Evolutionary conservation across 176 grass and related monocot genomes (phyloP), one percentile per base, ranked within the genome.

Genomic region (Olyra latifolia): DNA sequence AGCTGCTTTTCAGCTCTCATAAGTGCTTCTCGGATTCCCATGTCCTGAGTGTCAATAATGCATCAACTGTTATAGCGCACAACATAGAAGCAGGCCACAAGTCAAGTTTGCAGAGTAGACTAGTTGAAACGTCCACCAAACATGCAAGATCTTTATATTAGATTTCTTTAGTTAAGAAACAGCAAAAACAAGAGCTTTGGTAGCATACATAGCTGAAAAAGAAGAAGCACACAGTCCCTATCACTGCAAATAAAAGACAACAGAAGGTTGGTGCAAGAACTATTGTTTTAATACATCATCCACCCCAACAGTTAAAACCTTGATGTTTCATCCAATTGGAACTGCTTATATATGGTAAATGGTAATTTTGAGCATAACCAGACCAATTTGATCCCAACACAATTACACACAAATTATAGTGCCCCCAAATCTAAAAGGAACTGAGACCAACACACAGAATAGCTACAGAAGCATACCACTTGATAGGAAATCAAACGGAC

Each of bases 1-100:
- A 98, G 86, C 74, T 89, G 85, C 56, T 89, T 98, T 82, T 98
- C 95, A 70, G 95, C 95, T 84, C 78, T 91, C 95, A 86, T 91
- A 75, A 93, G 79, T 78, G 88, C 85, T 84, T 95, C 95, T 72
- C 88, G 82, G 80, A 98, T 98, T 39, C 80, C 87, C 92, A 86
- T 91, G 82, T 95, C 95, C 92, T 94, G 87, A 76, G 38, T 73
- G 75, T 54, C 44, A 80, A 80, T 13, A 46, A 38, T 54, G 62
- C 47, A 29, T 16, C 9, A 43, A 11, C 5, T 72, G 14, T 80
- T 54, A 80, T 28, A 29, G 25, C 49, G 50, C 25, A 46, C 25
- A 54, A 12, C 5, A 41, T 42, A 40, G 40, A 40, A 46, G 22
- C 24, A 47, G 10, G 25, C 17, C 25, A 74, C 32, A 74, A 27